These are phyloP conservation scores for Picea sitchensis DNA, from an alignment of 75 land plant genomes.

Conservation along the genomic window DNA sequence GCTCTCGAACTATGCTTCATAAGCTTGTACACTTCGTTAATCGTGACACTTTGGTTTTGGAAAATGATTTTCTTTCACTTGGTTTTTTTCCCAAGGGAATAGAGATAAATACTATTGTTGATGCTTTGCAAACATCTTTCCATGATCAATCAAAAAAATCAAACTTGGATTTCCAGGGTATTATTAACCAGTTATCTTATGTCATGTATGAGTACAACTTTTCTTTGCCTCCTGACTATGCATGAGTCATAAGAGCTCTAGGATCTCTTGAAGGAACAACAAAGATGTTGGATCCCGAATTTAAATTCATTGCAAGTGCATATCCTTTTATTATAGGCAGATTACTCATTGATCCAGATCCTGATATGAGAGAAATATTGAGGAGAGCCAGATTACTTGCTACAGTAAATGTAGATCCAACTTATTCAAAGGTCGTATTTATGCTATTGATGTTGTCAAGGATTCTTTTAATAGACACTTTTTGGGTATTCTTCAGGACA, in stretches of 20 bases:
- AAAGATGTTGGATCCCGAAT: slow-evolving; percentile 87
- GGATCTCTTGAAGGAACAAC: slow-evolving; percentile 99
- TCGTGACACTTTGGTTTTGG: slow-evolving; percentile 88
- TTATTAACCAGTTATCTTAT: no score
- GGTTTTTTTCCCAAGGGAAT: slow-evolving; percentile 87
- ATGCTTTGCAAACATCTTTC: slow-evolving; percentile 70
- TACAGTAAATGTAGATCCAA: no score
- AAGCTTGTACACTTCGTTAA: slow-evolving; percentile 95
- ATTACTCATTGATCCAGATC: slow-evolving; percentile 86
- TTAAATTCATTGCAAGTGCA: slow-evolving; percentile 89
- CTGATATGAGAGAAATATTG: no score
- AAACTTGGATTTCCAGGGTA: slow-evolving; percentile 91
- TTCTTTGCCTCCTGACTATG: no score
- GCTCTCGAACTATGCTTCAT: no score
- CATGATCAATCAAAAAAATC: slow-evolving; percentile 61
- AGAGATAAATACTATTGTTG: slow-evolving; percentile 53
- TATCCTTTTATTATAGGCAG: slow-evolving; percentile 95
- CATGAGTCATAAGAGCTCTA: slow-evolving; percentile 90
- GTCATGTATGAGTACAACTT: no score
- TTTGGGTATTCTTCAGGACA: no score
- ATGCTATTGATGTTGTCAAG: no score
- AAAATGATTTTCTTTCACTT: slow-evolving; percentile 83
- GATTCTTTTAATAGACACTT: no score
- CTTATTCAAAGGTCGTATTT: no score
- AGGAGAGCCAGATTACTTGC: no score